A percentile compares a stretch with the other conserved stretches of the same genome.
These are phyloP conservation scores for Pythium folliculosum DNA, from an alignment of 352 stramenopile genomes.

Conservation along the genomic window DNA sequence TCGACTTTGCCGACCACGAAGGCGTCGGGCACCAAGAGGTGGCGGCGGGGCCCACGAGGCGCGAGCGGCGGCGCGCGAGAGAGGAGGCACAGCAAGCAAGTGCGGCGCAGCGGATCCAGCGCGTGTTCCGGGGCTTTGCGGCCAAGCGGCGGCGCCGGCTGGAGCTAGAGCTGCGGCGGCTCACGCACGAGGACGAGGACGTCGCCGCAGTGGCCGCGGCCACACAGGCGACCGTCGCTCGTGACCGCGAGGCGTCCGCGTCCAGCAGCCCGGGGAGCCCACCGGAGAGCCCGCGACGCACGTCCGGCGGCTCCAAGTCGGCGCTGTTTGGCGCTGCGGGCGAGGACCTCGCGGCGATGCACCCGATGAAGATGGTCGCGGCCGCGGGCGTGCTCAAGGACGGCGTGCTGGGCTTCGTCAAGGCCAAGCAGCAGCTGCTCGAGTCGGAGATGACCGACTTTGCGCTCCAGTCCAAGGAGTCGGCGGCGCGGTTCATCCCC, in stretches of 20 bases:
- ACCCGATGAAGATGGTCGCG: slow-evolving; percentile 30
- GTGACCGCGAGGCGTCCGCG: too few species aligned
- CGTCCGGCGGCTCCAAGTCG: background rate
- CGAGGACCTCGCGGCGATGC: slow-evolving; percentile 25
- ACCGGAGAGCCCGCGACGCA: slow-evolving; percentile 9
- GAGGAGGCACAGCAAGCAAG: background rate
- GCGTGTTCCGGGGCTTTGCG: slow-evolving; percentile 18
- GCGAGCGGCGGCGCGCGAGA: slow-evolving; percentile 18
- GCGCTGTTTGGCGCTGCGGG: slow-evolving; percentile 1
- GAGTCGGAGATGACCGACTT: slow-evolving; percentile 42
- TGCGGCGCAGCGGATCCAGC: slow-evolving; percentile 30
- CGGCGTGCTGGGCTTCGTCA: slow-evolving; percentile 39
- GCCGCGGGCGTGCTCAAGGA: slow-evolving; percentile 37
- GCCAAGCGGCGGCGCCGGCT: background rate
- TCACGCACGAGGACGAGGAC: slow-evolving; percentile 20
- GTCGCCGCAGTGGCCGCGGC: background rate
- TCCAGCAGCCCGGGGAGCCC: too few species aligned
- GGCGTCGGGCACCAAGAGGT: too few species aligned
- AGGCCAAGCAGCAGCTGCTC: slow-evolving; percentile 39
- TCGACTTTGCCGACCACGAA: slow-evolving; percentile 24
- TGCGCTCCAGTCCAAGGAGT: slow-evolving; percentile 42
- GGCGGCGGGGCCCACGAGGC: background rate
- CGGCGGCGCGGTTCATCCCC: slow-evolving; percentile 38
- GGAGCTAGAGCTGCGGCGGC: slow-evolving; percentile 15
- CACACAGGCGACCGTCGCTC: too few species aligned